These are phyloP conservation scores for Hirschioporus abietinus DNA, from an alignment of 768 basidiomycete species.

Conservation along the genomic window DNA sequence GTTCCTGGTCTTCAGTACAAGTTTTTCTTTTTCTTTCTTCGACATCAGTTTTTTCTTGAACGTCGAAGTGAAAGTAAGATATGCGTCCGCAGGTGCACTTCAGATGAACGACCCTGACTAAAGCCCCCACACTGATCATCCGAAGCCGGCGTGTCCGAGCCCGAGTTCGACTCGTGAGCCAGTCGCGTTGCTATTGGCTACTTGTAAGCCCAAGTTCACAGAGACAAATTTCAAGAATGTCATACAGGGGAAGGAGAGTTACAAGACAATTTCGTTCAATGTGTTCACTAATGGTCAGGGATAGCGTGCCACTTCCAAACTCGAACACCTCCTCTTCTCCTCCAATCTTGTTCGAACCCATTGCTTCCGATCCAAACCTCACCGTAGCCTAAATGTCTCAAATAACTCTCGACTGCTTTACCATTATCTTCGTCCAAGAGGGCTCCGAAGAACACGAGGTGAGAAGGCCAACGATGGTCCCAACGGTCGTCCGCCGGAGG, in stretches of 20 bases:
- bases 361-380: conserved; percentile 62
- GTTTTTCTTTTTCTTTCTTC: no score
- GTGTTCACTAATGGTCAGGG: neutral
- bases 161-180: no score
- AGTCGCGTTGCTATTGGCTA: no score
- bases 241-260: neutral
- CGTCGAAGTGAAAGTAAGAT: no score
- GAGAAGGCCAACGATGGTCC: conserved; percentile 74
- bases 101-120: no score
- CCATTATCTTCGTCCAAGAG: conserved; percentile 41
- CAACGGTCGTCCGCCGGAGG: conserved; percentile 35
- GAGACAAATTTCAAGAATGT: neutral
- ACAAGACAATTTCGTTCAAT: neutral
- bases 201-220: no score
- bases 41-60: no score
- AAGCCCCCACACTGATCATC: no score
- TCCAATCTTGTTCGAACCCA: conserved; percentile 71
- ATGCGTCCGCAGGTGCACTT: no score
- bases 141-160: no score
- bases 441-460: conserved; percentile 81
- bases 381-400: conserved; percentile 53
- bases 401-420: conserved; percentile 39
- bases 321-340: conserved; percentile 60
- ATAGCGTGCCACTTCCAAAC: conserved; percentile 47
- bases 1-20: no score